Evolutionary conservation across 192 early-diverging fungal genomes (phyloP), one percentile per base, ranked within the genome.

Genomic region (Hyaloraphidium curvatum): DNA sequence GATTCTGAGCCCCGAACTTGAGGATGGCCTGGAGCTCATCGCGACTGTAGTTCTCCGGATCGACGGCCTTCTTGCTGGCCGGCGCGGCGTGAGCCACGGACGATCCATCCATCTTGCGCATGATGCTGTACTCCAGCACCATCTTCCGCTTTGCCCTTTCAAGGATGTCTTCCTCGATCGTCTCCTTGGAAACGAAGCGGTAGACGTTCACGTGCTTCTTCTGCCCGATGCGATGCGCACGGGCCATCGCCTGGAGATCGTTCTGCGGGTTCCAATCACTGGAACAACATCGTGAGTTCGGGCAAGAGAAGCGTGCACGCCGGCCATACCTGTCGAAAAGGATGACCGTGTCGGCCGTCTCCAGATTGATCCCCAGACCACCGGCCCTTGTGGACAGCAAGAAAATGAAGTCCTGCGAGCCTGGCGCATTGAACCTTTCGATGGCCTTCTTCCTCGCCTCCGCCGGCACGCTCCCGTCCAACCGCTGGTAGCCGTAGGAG

Each of bases 91-190:
- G n/a, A n/a, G n/a, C n/a, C n/a, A n/a, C n/a, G n/a, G n/a, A n/a
- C 5, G 17, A 9, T 7, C 43, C 43, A 62, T 97, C 91, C 92
- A 99, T 97, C 60, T 90, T 86, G 61, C 91, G 94, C 67, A 99
- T 99, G 61, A 99, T 90, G 61, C 86, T 91, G 69, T 97, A 97
- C 67, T 99, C 96, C 3, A 99, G 71, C 22, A 99, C 91, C 93
- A 95, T 97, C 66, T 99, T 99, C 59, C 88, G 75, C 60, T 99
- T 99, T 27, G 96, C 96, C 5, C 96, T 81, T 63, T 99, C 96
- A 30, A 97, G 76, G 55, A 99, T 90, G 40, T 94, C 87, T 66
- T 99, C 96, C 62, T 99, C 96, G 57, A 97, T 91, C 0, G 91
- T 91, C 55, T 84, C 92, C 59, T 94, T 89, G 27, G 91, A 85